A percentile compares a stretch with the other conserved stretches of the same genome.
phyloP scores from a whole-genome alignment of 331 rosid genomes.

The Cydonia oblonga region DNA sequence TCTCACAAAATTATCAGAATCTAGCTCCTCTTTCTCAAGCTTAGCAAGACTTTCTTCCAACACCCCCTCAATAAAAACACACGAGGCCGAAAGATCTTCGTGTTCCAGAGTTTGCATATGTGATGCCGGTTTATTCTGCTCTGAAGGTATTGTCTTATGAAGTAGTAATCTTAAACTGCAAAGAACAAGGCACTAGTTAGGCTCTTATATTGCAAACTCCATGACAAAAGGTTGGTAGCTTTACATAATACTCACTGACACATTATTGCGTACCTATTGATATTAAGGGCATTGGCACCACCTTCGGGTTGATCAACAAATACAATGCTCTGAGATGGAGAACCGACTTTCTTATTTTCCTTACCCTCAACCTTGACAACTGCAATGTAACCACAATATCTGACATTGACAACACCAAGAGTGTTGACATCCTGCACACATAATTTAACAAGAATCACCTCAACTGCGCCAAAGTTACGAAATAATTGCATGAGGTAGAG shows the following conservation, averaged over 20 bases:
- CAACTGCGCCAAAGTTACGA: constrained; percentile 1
- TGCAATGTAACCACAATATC: constrained; percentile 74
- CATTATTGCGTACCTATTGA: constrained; percentile 51
- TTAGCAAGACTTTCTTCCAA: constrained; percentile 58
- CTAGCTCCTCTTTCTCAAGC: constrained; percentile 67
- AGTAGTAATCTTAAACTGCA: constrained; percentile 82
- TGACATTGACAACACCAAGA: constrained; percentile 72
- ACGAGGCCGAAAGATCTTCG: constrained; percentile 50
- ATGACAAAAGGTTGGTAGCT: not conserved
- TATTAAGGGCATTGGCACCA: constrained; percentile 92
- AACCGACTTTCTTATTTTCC: constrained; percentile 28
- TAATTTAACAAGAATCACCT: constrained; percentile 11
- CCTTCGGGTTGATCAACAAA: constrained; percentile 86
- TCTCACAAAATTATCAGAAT: constrained; percentile 54
- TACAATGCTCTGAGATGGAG: constrained; percentile 50
- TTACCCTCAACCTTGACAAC: constrained; percentile 64
- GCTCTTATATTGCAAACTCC: not conserved
- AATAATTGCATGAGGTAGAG: not conserved
- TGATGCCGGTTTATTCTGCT: constrained; percentile 37
- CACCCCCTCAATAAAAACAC: constrained; percentile 51
- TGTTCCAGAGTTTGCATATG: constrained; percentile 36
- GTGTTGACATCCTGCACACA: constrained; percentile 69
- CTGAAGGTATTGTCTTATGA: constrained; percentile 47
- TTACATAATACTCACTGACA: not conserved
- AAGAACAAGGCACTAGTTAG: constrained; percentile 20